Evolutionary conservation across 306 rosid genomes (phyloP).

Genomic region (Cucurbita ficifolia): DNA sequence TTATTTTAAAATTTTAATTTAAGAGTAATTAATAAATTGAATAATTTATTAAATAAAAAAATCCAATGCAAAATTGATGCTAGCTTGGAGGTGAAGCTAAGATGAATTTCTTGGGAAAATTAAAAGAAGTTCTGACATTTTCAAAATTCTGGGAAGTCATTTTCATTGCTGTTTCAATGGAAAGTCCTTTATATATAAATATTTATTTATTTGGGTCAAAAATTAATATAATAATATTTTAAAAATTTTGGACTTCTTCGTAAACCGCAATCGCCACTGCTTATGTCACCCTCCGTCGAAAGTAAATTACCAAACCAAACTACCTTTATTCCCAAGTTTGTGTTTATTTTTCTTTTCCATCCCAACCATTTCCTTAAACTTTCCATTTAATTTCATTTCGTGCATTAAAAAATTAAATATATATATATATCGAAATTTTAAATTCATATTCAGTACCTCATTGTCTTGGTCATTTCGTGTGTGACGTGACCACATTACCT

Average conservation of each 20-base stretch:
- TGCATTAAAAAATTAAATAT: too few relatives aligned
- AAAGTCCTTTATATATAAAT: background rate
- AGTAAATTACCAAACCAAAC: background rate
- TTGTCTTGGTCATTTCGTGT: too few relatives aligned
- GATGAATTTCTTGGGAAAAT: background rate
- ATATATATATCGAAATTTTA: too few relatives aligned
- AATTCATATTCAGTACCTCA: too few relatives aligned
- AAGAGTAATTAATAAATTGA: too few relatives aligned
- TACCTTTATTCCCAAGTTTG: background rate
- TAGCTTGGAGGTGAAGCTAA: background rate
- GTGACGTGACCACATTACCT: too few relatives aligned
- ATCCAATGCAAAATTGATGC: background rate
- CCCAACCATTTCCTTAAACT: background rate
- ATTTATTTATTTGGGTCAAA: too few relatives aligned
- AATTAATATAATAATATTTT: too few relatives aligned
- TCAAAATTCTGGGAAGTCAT: background rate
- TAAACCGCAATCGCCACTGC: conserved; percentile 1
- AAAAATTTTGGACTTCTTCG: background rate
- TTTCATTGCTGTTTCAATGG: background rate
- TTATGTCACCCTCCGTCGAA: background rate
- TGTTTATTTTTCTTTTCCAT: background rate
- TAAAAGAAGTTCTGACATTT: background rate
- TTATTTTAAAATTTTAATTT: too few relatives aligned
- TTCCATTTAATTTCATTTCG: background rate
- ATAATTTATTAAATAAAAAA: too few relatives aligned